Percentiles rank a stretch among this genome's conserved stretches.
Evolutionary conservation across 768 basidiomycete species (phyloP).

Genomic region (Agrocybe praecox): DNA sequence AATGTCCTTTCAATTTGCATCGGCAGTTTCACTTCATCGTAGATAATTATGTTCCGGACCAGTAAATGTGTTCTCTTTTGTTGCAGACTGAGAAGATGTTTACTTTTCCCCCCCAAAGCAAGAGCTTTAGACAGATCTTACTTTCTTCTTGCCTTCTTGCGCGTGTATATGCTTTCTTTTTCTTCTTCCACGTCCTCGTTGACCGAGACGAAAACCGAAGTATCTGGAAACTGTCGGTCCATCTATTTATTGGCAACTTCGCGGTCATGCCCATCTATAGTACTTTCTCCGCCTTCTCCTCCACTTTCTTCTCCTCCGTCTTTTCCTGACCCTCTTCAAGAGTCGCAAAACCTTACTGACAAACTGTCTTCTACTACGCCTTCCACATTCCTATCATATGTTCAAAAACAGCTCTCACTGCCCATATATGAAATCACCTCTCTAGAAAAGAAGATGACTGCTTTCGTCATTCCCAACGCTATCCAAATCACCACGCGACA

Average conservation of each 20-base stretch:
- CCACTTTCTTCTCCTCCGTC: background rate
- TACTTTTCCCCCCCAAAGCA: background rate
- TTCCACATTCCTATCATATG: conserved; percentile 3
- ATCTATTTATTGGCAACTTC: background rate
- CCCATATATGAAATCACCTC: conserved; percentile 66
- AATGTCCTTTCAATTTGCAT: background rate
- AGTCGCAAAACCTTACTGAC: conserved; percentile 4
- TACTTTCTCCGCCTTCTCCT: background rate
- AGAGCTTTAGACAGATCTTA: background rate
- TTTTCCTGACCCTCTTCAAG: background rate
- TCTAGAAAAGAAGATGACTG: conserved; percentile 97
- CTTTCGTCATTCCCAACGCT: conserved; percentile 96
- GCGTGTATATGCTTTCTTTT: background rate
- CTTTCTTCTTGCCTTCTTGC: background rate
- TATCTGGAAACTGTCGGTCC: background rate
- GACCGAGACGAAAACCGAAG: background rate
- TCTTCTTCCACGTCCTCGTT: background rate
- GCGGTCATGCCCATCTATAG: background rate
- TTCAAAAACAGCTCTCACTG: conserved; percentile 17
- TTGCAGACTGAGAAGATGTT: background rate
- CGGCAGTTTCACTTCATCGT: background rate
- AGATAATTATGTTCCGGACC: too few species aligned
- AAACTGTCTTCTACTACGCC: background rate
- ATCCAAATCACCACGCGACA: conserved; percentile 86
- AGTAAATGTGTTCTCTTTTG: background rate